Evolutionary conservation across 768 basidiomycete species (phyloP), one percentile per base, ranked within the genome.

Genomic region (Candolleomyces aberdarensis): DNA sequence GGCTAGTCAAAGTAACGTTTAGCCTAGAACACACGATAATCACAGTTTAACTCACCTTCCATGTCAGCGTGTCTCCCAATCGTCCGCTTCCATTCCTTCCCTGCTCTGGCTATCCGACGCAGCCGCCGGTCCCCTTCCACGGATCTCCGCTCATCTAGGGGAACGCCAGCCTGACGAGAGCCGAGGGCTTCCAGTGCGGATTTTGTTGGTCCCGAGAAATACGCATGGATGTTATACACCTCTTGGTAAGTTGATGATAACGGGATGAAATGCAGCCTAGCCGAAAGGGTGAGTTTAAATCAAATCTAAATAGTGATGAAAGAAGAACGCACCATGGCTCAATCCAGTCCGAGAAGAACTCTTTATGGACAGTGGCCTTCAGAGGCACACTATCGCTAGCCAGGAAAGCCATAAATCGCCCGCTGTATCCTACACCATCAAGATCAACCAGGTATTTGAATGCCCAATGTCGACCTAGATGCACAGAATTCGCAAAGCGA

Each of bases 401-500:
- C 66, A 94, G 73, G 69, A 93, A 86, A 0, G 88, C 82, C 82
- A 94, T 86, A 72, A 97, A 95, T 13, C 94, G 82, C 3, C 89
- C 96, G 29, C 90, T 94, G 73, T 98, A 98, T 19, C 92, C 89
- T 91, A 95, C 96, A 15, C 96, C 96, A 68, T 97, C 96, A 59
- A 98, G 74, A 73, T 98, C 96, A 63, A 96, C 74, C 40, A 96
- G 80, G 69, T 96, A 94, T 76, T 97, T 96, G 78, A 95, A 93
- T 61, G 87, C 79, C 96, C 96, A 98, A 68, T 94, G 89, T 58
- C 86, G 82, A 6, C 92, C 92, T 0, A 98, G 77, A 3, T 89
- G 88, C 1, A 92, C 93, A 1, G 90, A 79, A 56, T 91, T 85
- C 11, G 82, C 84, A 65, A 92, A 22, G 85, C 87, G 11, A 22